Percentiles rank a stretch among this genome's conserved stretches.
Conservation (phyloP, 2,329 filamentous ascomycete species). For the Arthrobotrys conoides region DNA sequence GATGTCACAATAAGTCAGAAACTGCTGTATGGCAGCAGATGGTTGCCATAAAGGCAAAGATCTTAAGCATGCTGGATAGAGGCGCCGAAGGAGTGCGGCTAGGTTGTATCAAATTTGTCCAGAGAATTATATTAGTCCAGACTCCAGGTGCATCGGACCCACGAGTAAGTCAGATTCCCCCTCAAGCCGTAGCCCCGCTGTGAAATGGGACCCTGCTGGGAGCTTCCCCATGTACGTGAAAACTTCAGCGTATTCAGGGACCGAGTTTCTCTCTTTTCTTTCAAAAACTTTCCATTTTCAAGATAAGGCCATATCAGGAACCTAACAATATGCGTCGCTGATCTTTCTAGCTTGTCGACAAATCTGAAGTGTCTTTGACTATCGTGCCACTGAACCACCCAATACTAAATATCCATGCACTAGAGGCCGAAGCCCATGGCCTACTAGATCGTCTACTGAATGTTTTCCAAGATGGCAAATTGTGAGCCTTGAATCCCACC, state of each 20-base stretch:
- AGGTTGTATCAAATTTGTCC: conserved; percentile 97
- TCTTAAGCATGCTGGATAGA: conserved; percentile 88
- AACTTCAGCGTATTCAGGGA: conserved; percentile 35
- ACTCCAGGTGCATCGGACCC: conserved; percentile 87
- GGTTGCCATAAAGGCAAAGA: conserved; percentile 87
- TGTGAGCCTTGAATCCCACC: conserved; percentile 58
- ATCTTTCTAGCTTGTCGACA: conserved; percentile 76
- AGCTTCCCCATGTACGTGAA: conserved; percentile 27
- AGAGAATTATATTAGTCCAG: conserved; percentile 91
- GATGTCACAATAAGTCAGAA: conserved; percentile 89
- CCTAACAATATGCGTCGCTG: conserved; percentile 61
- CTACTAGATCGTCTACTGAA: conserved; percentile 88
- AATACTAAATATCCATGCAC: conserved; percentile 80
- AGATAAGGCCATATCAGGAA: conserved; percentile 24
- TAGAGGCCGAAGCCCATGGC: conserved; percentile 94
- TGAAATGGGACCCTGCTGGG: conserved; percentile 44
- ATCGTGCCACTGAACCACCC: conserved; percentile 88
- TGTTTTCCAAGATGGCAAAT: conserved; percentile 82
- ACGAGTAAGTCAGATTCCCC: conserved; percentile 74
- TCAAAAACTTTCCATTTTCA: conserved; percentile 2
- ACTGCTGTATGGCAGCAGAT: conserved; percentile 87
- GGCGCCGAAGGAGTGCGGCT: conserved; percentile 83
- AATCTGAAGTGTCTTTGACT: conserved; percentile 86
- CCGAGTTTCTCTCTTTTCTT: background rate
- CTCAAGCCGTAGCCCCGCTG: conserved; percentile 39